Evolutionary conservation across 1,284 basidiomycete species (phyloP), one percentile per base, ranked within the genome.

Genomic region (Grifola frondosa): DNA sequence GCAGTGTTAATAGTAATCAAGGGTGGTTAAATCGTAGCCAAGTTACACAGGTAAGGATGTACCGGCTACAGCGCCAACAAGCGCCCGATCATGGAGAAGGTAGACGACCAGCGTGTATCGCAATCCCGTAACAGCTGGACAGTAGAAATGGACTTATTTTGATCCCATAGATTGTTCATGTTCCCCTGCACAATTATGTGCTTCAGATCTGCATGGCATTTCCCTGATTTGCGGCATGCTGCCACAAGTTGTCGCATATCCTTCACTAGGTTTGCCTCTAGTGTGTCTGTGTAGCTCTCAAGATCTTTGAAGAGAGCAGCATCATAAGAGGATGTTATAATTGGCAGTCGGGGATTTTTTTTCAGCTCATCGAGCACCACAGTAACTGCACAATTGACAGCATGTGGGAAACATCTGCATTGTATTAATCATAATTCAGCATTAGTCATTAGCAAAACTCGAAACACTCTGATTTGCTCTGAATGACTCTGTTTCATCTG

Each of bases 331-430:
- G 17, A 4, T 21, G 12, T 0, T 16, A 29, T 11, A 21, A 35
- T 5, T 23, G 19, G 13, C 20, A 30, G 2, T 20, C 20, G 16
- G 37, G 22, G 6, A 24, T n/a, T 31, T 30, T 16, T 24, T 13
- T 29, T 25, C 1, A 52, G 42, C 30, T 30, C 24, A 31, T 50
- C 35, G 7, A 63, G 48, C 2, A 47, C 53, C 2, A 59, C 41
- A 41, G 66, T 56, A 6, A 59, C 55, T 11, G 62, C 54, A 10
- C 65, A 50, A 33, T 68, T 69, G 19, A 64, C 42, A 19, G 60
- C 44, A 29, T 67, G 65, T 0, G 60, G 64, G 42, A 67, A 66
- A 39, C 66, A 68, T n/a, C 66, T 68, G 23, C 12, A 15, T 15
- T 22, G 20, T 19, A 40, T 21, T n/a, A 5, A 23, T 24, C 5